Evolutionary conservation across 2,329 filamentous ascomycete species (phyloP), one percentile per base, ranked within the genome.

Genomic region (Verticillium alfalfae): DNA sequence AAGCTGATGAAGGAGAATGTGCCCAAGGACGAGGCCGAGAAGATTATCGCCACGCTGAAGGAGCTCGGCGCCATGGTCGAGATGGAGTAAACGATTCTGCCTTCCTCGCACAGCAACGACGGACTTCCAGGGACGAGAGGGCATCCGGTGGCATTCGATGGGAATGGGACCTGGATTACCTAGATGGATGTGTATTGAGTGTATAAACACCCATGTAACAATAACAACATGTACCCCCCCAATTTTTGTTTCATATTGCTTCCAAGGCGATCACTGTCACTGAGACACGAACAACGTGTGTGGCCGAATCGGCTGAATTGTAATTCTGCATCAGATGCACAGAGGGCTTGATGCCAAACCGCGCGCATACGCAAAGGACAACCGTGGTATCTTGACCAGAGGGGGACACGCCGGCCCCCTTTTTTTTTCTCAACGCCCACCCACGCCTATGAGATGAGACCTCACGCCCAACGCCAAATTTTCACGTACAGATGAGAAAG

Each of bases 1-100:
- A 99, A 99, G 89, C 82, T 92, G 78, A 91, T 99, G 92, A 98
- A 98, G 88, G 95, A 99, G 81, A 93, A 91, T 59, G 93, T 99
- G 69, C 91, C 94, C 66, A 99, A 99, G 87, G 95, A 99, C 73
- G 96, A 99, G 77, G 93, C 92, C 8, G 94, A 98, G 85, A 99
- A 99, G 89, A 97, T 99, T 73, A 87, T 99, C 63, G 91, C 92
- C 77, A 88, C 91, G 52, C 85, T 99, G 83, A 98, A 98, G 87
- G 93, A 86, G 68, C 81, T 99, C 65, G 95, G 95, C 67, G 95
- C 90, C 66, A 92, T 91, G 67, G 94, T 92, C 64, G 81, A 85
- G 66, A 95, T 99, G 91, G 95, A 99, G 77, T 98, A 92, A 81
- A 31, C 18, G 45, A 52, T 26, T 45, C 16, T 16, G 13, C 45